Conservation (phyloP, 805 yeast genomes). For the Priceomyces melissophilus region DNA sequence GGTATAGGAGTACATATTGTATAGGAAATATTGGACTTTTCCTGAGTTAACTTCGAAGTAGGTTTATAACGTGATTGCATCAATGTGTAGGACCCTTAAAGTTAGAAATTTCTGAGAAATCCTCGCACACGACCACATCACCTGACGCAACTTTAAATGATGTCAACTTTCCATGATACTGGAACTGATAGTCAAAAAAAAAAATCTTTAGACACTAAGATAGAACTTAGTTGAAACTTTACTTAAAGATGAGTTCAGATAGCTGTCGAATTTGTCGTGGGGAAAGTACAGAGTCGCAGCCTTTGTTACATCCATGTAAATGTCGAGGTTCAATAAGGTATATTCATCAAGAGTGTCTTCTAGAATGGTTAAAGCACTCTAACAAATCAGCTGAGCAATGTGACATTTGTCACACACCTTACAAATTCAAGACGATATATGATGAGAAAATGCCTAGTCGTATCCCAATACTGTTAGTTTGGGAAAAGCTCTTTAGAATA, state of each 20-base stretch:
- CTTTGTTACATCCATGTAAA: constrained; percentile 86
- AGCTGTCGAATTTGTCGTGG: constrained; percentile 93
- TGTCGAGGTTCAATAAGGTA: constrained; percentile 92
- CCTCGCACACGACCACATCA: no score
- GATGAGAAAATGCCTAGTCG: constrained; percentile 59
- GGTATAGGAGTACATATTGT: not conserved
- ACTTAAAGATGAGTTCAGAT: constrained; percentile 20
- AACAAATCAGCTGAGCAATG: constrained; percentile 60
- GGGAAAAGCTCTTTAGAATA: constrained; percentile 32
- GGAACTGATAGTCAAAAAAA: no score
- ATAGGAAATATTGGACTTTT: not conserved
- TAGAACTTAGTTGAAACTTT: no score
- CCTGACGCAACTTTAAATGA: no score
- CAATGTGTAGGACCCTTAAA: no score
- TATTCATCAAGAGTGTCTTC: constrained; percentile 87
- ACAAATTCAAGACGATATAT: constrained; percentile 64
- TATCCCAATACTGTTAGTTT: constrained; percentile 53
- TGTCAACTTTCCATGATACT: no score
- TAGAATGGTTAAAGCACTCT: constrained; percentile 80
- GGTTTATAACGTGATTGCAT: no score
- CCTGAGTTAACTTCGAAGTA: no score
- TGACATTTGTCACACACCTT: constrained; percentile 83
- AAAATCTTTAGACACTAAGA: no score
- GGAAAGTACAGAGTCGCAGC: constrained; percentile 75
- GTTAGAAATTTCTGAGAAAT: no score